phyloP scores from a whole-genome alignment of 768 basidiomycete genomes.

The Collybiopsis luxurians region DNA sequence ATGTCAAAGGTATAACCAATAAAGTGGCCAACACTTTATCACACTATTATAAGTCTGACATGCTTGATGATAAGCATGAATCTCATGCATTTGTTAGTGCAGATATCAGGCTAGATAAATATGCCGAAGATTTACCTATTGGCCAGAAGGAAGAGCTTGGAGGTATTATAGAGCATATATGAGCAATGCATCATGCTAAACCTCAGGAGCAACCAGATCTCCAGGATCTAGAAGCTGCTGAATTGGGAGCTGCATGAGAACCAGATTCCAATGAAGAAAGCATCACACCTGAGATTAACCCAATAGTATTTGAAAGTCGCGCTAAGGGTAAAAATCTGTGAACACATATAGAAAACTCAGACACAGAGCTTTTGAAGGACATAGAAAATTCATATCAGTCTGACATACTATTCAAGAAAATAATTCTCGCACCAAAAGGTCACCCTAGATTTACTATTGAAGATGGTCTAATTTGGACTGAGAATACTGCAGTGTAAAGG shows the following conservation, averaged over 20 bases:
- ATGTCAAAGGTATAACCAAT: constrained; percentile 12
- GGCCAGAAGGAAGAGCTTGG: not conserved
- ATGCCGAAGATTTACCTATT: constrained; percentile 6
- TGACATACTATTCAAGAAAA: not conserved
- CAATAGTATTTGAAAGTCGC: too few species aligned
- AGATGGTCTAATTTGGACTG: too few species aligned
- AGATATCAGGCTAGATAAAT: constrained; percentile 8
- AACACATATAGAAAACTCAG: not conserved
- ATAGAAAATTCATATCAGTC: not conserved
- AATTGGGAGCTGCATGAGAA: too few species aligned
- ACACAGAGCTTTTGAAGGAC: not conserved
- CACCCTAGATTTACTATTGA: too few species aligned
- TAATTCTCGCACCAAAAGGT: too few species aligned
- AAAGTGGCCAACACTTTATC: constrained; percentile 9
- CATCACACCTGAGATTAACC: too few species aligned
- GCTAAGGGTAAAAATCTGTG: not conserved
- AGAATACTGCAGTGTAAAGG: too few species aligned
- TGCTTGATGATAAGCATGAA: not conserved
- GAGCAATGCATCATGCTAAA: not conserved
- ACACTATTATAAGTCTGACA: constrained; percentile 9
- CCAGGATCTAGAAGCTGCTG: not conserved
- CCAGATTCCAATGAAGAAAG: too few species aligned
- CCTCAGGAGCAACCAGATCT: not conserved
- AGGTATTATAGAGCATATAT: not conserved
- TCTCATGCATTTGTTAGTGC: constrained; percentile 6